Evolutionary conservation across 768 basidiomycete genomes (phyloP), one percentile per base, ranked within the genome.

Genomic region (Tylopilus cervinicoccineus): DNA sequence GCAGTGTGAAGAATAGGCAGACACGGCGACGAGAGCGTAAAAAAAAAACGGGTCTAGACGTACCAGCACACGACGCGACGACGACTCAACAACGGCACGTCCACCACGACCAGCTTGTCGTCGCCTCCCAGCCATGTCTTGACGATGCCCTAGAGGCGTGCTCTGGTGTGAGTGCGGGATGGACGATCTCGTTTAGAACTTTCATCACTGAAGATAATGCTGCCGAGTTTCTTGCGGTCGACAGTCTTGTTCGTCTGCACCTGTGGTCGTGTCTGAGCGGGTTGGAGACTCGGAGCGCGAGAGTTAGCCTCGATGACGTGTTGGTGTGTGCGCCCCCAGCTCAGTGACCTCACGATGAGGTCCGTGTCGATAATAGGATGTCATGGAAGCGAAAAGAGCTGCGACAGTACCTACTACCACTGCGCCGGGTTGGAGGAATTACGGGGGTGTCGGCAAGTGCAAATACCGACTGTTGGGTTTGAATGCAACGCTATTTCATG

Each of bases 51-150:
- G n/a, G n/a, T 14, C 23, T 24, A 6, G 4, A 38, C 37, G 42
- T 45, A 96, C 95, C 93, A 96, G 62, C 92, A 94, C 6, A 96
- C n/a, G n/a, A n/a, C n/a, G n/a, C 93, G 10, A 99, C 84, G 4
- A 93, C 76, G 20, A 97, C 83, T 85, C 47, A 99, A 72, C 43
- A 98, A 69, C 27, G 96, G 96, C 6, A 96, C 88, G 65, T 98
- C 96, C 55, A 98, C 68, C 3, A 97, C 75, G 52, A 86, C 89
- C 32, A 87, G 72, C 61, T 78, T 84, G 58, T 90, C n/a, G n/a
- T n/a, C 73, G 7, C 96, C 95, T 33, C 69, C 69, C 38, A 92
- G 40, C 92, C 94, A 99, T 48, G 72, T 72, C 48, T 72, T 70
- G 42, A 92, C 38, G 4, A 94, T 76, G 44, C 72, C 72, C 76